These are phyloP conservation scores for Crithidia mellificae DNA, from an alignment of 208 protist genomes.

Conservation along the genomic window DNA sequence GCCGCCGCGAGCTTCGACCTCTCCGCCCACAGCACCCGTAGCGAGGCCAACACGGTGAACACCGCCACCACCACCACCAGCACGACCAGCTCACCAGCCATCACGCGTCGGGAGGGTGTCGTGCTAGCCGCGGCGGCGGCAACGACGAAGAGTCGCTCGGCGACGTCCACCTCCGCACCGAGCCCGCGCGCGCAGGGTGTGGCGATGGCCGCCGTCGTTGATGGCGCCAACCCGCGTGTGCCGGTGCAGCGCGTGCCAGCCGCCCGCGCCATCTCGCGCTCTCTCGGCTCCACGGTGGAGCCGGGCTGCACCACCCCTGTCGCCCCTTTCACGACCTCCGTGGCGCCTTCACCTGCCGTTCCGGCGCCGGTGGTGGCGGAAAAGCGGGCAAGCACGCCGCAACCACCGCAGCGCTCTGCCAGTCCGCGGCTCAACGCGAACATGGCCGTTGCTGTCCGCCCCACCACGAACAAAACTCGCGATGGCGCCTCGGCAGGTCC, in stretches of 20 bases:
- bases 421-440: neutral
- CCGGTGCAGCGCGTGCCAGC: neutral
- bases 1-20: neutral
- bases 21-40: neutral
- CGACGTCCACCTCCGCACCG: neutral
- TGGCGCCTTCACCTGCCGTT: too few species aligned
- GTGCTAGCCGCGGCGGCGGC: too few species aligned
- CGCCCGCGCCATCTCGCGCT: slow-evolving; percentile 3
- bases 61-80: neutral
- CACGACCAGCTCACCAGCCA: neutral
- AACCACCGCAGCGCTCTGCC: neutral
- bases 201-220: neutral
- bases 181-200: neutral
- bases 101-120: neutral
- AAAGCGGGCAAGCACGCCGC: too few species aligned
- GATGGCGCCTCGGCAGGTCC: neutral
- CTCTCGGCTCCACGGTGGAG: slow-evolving; percentile 5
- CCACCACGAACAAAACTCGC: slow-evolving; percentile 1
- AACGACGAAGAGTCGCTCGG: too few species aligned
- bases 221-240: neutral
- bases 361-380: too few species aligned
- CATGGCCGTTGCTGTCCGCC: neutral
- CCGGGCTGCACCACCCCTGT: neutral
- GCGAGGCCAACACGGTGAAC: neutral
- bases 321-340: too few species aligned